phyloP scores from a whole-genome alignment of 495 filamentous ascomycete species.

The Amorphotheca resinae region DNA sequence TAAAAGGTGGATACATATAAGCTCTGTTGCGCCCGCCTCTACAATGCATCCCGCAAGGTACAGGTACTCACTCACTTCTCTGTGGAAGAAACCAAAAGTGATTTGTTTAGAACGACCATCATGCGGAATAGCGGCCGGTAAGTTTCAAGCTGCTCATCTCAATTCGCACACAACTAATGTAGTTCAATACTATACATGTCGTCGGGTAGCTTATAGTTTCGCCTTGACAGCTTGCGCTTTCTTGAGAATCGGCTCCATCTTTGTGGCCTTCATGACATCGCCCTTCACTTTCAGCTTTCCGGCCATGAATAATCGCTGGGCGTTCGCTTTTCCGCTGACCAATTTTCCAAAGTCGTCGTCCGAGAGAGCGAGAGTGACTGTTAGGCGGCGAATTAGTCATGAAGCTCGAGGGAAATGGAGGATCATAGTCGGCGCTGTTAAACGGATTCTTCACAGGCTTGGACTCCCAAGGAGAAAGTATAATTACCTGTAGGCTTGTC shows the following conservation, averaged over 20 bases:
- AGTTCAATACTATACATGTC: too few species aligned
- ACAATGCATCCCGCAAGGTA: too few species aligned
- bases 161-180: too few species aligned
- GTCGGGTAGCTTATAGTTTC: too few species aligned
- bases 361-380: slow-evolving; percentile 73
- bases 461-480: background rate
- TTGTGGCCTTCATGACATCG: slow-evolving; percentile 97
- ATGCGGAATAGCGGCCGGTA: too few species aligned
- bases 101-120: too few species aligned
- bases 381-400: background rate
- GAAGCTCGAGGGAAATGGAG: background rate
- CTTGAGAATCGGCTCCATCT: slow-evolving; percentile 87
- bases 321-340: slow-evolving; percentile 79
- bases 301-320: slow-evolving; percentile 90
- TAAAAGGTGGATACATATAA: too few species aligned
- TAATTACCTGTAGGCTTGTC: slow-evolving; percentile 70
- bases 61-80: too few species aligned
- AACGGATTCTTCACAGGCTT: background rate
- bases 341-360: slow-evolving; percentile 79
- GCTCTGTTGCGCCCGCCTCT: too few species aligned
- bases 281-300: slow-evolving; percentile 98
- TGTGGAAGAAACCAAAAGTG: too few species aligned
- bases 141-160: too few species aligned
- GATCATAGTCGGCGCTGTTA: background rate
- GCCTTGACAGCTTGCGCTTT: slow-evolving; percentile 72